Evolutionary conservation across 2,329 filamentous ascomycete genomes (phyloP).

Genomic region (Trichoderma citrinoviride): DNA sequence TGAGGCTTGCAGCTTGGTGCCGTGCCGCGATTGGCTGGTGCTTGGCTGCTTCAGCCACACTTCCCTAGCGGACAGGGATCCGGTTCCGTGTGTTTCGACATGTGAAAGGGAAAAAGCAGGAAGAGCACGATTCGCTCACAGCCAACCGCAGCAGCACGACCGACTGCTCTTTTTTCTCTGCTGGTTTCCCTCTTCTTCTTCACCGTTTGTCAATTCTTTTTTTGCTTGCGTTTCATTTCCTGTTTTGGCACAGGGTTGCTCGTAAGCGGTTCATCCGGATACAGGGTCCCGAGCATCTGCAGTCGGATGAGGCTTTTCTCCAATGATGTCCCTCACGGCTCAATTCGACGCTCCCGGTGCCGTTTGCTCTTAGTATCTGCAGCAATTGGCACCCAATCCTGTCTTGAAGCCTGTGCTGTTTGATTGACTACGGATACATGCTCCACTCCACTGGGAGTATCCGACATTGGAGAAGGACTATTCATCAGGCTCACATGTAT

Average conservation of each 20-base stretch:
- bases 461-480: background rate
- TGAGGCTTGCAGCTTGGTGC: constrained; percentile 8
- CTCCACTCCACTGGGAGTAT: no score
- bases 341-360: background rate
- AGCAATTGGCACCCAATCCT: background rate
- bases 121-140: constrained; percentile 12
- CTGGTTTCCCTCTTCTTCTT: background rate
- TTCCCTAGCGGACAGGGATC: background rate
- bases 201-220: no score
- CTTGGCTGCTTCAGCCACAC: constrained; percentile 6
- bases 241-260: background rate
- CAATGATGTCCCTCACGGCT: background rate
- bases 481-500: background rate
- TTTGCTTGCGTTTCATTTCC: background rate
- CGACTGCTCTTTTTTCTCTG: constrained; percentile 4
- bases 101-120: constrained; percentile 13
- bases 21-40: background rate
- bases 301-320: background rate
- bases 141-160: constrained; percentile 24
- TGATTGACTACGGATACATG: background rate
- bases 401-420: no score
- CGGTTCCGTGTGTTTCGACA: background rate
- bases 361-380: background rate
- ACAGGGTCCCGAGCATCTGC: constrained; percentile 5
- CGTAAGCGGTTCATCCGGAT: constrained; percentile 19